These are phyloP conservation scores for Baudoinia panamericana DNA, from an alignment of 495 filamentous ascomycete genomes.

Conservation along the genomic window DNA sequence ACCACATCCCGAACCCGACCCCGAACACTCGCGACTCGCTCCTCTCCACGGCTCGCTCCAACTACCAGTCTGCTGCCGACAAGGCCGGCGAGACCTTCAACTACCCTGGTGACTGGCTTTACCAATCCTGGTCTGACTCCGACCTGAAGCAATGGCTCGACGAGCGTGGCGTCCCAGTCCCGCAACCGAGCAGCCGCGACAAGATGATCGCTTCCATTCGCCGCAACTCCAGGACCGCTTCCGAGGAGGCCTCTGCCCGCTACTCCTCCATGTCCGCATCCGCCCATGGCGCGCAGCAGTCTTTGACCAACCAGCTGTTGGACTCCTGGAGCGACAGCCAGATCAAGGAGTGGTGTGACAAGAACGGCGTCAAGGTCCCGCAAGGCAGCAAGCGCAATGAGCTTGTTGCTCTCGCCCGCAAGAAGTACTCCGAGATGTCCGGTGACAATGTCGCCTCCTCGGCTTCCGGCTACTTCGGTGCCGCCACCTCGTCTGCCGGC, in stretches of 20 bases:
- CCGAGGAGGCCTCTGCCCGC: conserved; percentile 48
- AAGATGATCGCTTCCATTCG: conserved; percentile 79
- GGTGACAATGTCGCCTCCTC: conserved; percentile 49
- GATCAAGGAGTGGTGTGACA: conserved; percentile 66
- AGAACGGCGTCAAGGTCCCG: conserved; percentile 65
- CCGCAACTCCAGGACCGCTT: conserved; percentile 74
- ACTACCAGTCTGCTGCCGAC: conserved; percentile 68
- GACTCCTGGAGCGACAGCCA: conserved; percentile 76
- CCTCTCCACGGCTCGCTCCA: conserved; percentile 61
- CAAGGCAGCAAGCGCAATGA: conserved; percentile 87
- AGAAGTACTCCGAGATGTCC: conserved; percentile 59
- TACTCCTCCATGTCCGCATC: conserved; percentile 48
- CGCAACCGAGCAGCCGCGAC: conserved; percentile 76
- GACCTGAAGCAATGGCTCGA: conserved; percentile 77
- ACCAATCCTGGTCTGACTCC: conserved; percentile 71
- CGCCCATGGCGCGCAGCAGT: conserved; percentile 53
- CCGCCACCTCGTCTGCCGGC: conserved; percentile 69
- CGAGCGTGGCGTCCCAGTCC: conserved; percentile 72
- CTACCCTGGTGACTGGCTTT: conserved; percentile 96
- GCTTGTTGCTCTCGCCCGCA: conserved; percentile 77
- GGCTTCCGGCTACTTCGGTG: conserved; percentile 55
- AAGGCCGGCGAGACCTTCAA: conserved; percentile 66
- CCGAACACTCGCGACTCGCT: conserved; percentile 76
- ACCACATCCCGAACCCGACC: conserved; percentile 73
- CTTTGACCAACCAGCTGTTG: conserved; percentile 69